Evolutionary conservation across 2,329 filamentous ascomycete genomes (phyloP).

Genomic region (Lomentospora prolificans): DNA sequence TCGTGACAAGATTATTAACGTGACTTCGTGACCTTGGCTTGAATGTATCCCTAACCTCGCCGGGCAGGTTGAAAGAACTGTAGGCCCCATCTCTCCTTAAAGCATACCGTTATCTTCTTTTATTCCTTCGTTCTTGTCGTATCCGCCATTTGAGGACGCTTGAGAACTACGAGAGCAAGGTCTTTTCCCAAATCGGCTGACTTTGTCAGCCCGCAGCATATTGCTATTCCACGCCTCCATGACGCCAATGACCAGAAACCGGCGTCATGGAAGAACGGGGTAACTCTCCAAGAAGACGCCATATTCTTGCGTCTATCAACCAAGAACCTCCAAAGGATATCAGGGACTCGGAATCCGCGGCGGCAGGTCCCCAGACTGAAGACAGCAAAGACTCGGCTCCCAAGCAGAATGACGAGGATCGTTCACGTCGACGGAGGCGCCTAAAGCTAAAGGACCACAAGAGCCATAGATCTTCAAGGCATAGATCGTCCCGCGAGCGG

Average conservation of each 20-base stretch:
- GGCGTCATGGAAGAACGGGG: slow-evolving; percentile 7
- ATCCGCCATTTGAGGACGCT: not conserved
- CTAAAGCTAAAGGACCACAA: slow-evolving; percentile 24
- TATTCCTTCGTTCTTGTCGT: not conserved
- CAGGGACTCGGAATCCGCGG: not conserved
- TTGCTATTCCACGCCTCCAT: too few species aligned
- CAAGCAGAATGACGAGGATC: slow-evolving; percentile 11
- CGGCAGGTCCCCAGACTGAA: not conserved
- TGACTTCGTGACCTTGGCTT: not conserved
- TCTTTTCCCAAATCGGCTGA: too few species aligned
- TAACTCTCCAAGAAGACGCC: slow-evolving; percentile 31
- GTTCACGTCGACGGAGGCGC: slow-evolving; percentile 17
- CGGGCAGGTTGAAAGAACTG: too few species aligned
- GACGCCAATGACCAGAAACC: not conserved
- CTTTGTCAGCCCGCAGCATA: too few species aligned
- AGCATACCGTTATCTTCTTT: too few species aligned
- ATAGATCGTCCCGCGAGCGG: slow-evolving; percentile 7
- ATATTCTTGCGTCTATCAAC: slow-evolving; percentile 40
- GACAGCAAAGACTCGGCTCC: slow-evolving; percentile 10
- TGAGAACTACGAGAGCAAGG: too few species aligned
- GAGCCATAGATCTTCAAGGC: slow-evolving; percentile 13
- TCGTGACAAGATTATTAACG: not conserved
- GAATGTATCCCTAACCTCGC: too few species aligned
- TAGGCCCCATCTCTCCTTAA: too few species aligned
- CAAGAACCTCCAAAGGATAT: slow-evolving; percentile 14